phyloP scores from a whole-genome alignment of 768 basidiomycete species.

The Lentinus tigrinus region DNA sequence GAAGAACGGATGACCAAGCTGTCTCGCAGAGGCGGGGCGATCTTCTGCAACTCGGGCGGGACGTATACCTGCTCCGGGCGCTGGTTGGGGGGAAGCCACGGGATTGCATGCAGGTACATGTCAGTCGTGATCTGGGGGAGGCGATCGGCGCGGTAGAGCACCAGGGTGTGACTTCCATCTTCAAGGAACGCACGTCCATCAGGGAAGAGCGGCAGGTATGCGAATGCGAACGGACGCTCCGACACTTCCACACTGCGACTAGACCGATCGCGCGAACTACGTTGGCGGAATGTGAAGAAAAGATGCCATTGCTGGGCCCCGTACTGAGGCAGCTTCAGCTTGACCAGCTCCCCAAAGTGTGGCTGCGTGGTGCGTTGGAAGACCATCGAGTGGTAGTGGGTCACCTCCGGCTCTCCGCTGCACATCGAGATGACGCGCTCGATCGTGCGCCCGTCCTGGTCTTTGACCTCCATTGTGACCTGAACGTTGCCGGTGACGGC shows the following conservation, averaged over 20 bases:
- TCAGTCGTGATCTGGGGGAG: conserved; percentile 59
- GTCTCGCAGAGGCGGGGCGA: conserved; percentile 74
- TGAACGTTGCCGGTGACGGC: conserved; percentile 71
- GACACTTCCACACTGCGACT: conserved; percentile 40
- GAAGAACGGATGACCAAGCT: conserved; percentile 81
- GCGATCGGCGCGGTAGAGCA: conserved; percentile 84
- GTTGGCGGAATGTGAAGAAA: conserved; percentile 91
- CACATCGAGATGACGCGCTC: conserved; percentile 79
- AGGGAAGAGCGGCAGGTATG: conserved; percentile 84
- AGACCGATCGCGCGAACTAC: conserved; percentile 49
- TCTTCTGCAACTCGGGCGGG: conserved; percentile 58
- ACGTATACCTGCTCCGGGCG: conserved; percentile 58
- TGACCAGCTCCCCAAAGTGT: conserved; percentile 91
- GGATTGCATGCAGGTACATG: conserved; percentile 70
- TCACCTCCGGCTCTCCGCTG: conserved; percentile 77
- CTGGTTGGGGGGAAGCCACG: conserved; percentile 55
- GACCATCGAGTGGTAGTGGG: conserved; percentile 87
- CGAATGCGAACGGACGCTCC: conserved; percentile 89
- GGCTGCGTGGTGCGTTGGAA: conserved; percentile 87
- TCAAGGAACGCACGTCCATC: conserved; percentile 76
- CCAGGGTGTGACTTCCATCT: conserved; percentile 83
- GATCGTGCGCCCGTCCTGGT: conserved; percentile 64
- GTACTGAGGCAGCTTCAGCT: conserved; percentile 71
- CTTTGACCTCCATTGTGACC: conserved; percentile 86
- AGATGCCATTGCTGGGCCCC: conserved; percentile 81